These are phyloP conservation scores for Lachnellula hyalina DNA, from an alignment of 2,329 filamentous ascomycete genomes.

Conservation along the genomic window DNA sequence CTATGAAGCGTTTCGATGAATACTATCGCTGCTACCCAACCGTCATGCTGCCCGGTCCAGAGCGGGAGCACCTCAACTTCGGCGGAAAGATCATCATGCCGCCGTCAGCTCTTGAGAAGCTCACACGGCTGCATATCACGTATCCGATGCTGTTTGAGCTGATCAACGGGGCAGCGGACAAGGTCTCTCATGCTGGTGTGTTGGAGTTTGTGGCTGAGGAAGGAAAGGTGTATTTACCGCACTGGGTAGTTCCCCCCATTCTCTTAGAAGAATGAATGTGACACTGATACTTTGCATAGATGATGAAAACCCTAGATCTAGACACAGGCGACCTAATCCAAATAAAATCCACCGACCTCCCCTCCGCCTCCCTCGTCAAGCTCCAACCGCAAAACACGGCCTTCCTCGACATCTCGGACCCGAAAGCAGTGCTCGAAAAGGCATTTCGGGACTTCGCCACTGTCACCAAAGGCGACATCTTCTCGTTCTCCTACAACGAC, in stretches of 20 bases:
- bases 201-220: conserved; percentile 97
- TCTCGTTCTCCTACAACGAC: conserved; percentile 96
- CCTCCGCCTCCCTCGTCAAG: conserved; percentile 89
- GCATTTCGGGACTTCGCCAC: conserved; percentile 95
- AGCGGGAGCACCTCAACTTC: conserved; percentile 86
- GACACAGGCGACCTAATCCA: conserved; percentile 93
- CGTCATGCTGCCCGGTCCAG: conserved; percentile 86
- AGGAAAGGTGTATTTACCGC: conserved; percentile 90
- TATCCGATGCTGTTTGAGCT: conserved; percentile 98
- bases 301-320: conserved; percentile 87
- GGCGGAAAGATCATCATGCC: conserved; percentile 97
- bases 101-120: conserved; percentile 93
- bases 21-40: conserved; percentile 97
- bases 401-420: conserved; percentile 95
- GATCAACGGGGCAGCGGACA: conserved; percentile 75
- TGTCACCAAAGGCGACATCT: conserved; percentile 86
- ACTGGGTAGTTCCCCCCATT: conserved; percentile 63
- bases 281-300: conserved; percentile 42
- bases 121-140: conserved; percentile 91
- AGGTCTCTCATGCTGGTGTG: conserved; percentile 87
- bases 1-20: conserved; percentile 84
- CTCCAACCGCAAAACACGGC: conserved; percentile 88
- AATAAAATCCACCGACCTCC: conserved; percentile 89
- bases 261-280: not conserved
- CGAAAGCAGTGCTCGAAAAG: conserved; percentile 93